phyloP scores from a whole-genome alignment of 1,284 basidiomycete species.

The Vanrija sp. region DNA sequence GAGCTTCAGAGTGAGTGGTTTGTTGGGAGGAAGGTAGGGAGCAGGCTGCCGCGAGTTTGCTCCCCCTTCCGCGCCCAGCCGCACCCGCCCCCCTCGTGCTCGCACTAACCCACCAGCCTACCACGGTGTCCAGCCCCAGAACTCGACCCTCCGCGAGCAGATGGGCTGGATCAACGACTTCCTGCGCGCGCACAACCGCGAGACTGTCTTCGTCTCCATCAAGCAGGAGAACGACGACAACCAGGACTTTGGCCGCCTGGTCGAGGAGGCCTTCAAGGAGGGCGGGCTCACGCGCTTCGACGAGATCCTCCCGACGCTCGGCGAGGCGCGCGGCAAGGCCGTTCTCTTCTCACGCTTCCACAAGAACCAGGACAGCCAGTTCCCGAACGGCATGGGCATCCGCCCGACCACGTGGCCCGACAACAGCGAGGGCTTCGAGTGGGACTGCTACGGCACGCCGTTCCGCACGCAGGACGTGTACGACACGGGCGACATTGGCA shows the following conservation, averaged over 20 bases:
- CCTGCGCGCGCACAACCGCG: constrained; percentile 59
- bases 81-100: neutral
- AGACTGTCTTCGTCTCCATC: constrained; percentile 76
- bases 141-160: constrained; percentile 60
- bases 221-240: constrained; percentile 65
- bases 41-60: too few relatives aligned
- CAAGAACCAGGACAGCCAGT: constrained; percentile 49
- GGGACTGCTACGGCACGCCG: constrained; percentile 56
- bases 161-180: constrained; percentile 59
- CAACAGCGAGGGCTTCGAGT: constrained; percentile 65
- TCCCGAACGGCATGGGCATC: constrained; percentile 63
- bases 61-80: neutral
- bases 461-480: constrained; percentile 69
- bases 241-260: constrained; percentile 59
- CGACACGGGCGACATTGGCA: constrained; percentile 9
- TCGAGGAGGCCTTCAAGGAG: constrained; percentile 63
- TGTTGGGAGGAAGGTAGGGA: neutral
- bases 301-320: constrained; percentile 69
- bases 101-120: constrained; percentile 53
- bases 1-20: constrained; percentile 42
- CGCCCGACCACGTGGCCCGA: constrained; percentile 79
- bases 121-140: constrained; percentile 70
- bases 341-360: constrained; percentile 75
- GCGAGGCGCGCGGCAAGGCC: constrained; percentile 75
- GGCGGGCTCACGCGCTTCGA: constrained; percentile 72